Base-by-base conservation (phyloP, 441 rosid species). In the Theobroma grandiflorum region DNA sequence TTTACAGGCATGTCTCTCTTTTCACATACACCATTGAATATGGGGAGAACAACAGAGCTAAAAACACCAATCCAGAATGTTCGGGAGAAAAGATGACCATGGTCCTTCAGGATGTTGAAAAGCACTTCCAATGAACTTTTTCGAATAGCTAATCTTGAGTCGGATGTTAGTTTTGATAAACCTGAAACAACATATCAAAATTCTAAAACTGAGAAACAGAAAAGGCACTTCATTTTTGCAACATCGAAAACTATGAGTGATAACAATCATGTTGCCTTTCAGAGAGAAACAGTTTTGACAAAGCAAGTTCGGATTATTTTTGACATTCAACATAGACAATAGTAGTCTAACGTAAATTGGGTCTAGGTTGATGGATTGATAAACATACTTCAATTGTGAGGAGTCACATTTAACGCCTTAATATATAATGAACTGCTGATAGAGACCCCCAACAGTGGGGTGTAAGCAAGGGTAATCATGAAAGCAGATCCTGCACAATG, bases 61-160 rank as follows among this genome's bases (percentile, higher is more conserved):
- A 90, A 90, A 86, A 97, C 84, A 62, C 85, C 87, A 58, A 78
- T 76, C 98, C 97, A 95, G 83, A 95, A 92, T 47, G 89, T 81
- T 53, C 72, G 85, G 35, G 99, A 91, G 88, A 95, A 97, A 62
- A 94, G 92, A 87, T 92, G 96, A 75, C 99, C 99, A 70, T 97
- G 99, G 86, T 97, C 99, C 86, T 90, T 93, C n/a, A 97, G 88
- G 84, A 97, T 95, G 83, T 94, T 90, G 79, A 97, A 97, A 81
- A 97, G 97, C 72, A 97, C 96, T 89, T 97, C 96, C 86, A 94
- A 82, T 43, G 99, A 88, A 89, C 97, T 93, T 90, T 90, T 95
- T 75, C 95, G 91, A 79, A 97, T 97, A 67, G 95, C 87, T 72
- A 87, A 82, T 89, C 98, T 89, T 62, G 99, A 88, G 88, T 90